These are phyloP conservation scores for Leishmania turanica DNA, from an alignment of 208 protist genomes.

Conservation along the genomic window DNA sequence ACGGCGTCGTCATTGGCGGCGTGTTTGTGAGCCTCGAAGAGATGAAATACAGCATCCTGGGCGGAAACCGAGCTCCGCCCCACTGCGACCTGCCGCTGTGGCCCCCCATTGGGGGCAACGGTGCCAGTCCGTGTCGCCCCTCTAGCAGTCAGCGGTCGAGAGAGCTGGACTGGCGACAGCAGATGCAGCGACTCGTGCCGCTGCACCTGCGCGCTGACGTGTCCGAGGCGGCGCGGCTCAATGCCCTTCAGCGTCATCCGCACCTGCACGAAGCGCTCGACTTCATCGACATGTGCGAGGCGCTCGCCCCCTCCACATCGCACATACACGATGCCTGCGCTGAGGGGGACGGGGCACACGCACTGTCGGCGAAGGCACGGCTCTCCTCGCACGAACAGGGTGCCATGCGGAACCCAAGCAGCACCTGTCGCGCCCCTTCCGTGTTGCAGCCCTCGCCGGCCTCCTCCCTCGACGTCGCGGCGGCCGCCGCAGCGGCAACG, in stretches of 20 bases:
- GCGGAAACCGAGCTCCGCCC: constrained; percentile 43
- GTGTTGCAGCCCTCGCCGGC: not conserved
- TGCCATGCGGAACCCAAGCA: not conserved
- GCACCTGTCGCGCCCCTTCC: not conserved
- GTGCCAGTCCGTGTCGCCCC: not conserved
- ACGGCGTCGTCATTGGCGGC: constrained; percentile 56
- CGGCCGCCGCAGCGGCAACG: not conserved
- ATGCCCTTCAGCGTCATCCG: constrained; percentile 20
- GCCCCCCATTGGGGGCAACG: constrained; percentile 20
- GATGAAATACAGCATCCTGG: constrained; percentile 77
- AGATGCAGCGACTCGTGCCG: constrained; percentile 12
- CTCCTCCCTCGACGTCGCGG: not conserved
- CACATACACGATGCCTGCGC: not conserved
- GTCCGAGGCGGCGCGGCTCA: constrained; percentile 12
- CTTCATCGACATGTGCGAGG: constrained; percentile 18
- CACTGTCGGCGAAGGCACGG: not conserved
- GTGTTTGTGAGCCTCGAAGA: constrained; percentile 50
- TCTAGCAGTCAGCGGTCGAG: not conserved
- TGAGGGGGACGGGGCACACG: not conserved
- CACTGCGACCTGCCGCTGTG: constrained; percentile 42
- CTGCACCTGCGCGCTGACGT: constrained; percentile 25
- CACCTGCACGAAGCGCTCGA: constrained; percentile 19
- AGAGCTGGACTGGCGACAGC: constrained; percentile 1
- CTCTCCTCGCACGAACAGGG: not conserved
- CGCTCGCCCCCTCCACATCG: not conserved